Evolutionary conservation across 352 stramenopile genomes (phyloP).

Genomic region (Phytophthora nicotianae): DNA sequence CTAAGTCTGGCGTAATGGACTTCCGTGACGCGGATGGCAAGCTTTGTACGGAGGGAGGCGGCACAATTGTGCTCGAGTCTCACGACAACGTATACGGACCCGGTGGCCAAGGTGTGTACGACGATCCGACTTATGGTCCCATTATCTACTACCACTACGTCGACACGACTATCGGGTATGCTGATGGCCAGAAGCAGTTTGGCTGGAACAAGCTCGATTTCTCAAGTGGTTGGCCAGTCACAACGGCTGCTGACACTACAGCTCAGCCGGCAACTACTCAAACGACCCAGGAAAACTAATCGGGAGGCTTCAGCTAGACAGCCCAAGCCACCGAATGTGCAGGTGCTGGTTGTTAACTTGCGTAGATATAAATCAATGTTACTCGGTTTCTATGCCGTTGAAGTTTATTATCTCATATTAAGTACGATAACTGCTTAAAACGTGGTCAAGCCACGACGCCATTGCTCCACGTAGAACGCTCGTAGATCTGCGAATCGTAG

Average conservation of each 20-base stretch:
- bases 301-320: not conserved
- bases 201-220: slow-evolving; percentile 66
- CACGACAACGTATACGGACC: slow-evolving; percentile 26
- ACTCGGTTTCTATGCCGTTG: too few species aligned
- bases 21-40: slow-evolving; percentile 25
- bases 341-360: not conserved
- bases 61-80: slow-evolving; percentile 20
- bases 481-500: too few species aligned
- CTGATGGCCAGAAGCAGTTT: slow-evolving; percentile 53
- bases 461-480: too few species aligned
- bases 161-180: slow-evolving; percentile 44
- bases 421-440: too few species aligned
- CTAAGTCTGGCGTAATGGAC: slow-evolving; percentile 25
- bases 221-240: slow-evolving; percentile 34
- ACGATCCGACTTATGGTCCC: slow-evolving; percentile 24
- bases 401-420: too few species aligned
- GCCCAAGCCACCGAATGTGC: not conserved
- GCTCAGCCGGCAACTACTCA: not conserved
- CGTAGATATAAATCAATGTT: not conserved
- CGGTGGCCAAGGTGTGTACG: slow-evolving; percentile 30
- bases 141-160: slow-evolving; percentile 40
- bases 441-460: too few species aligned
- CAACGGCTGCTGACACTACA: not conserved
- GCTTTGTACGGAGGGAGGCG: slow-evolving; percentile 22
- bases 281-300: not conserved